Evolutionary conservation across 1,284 basidiomycete genomes (phyloP).

Genomic region (Athelia sp.): DNA sequence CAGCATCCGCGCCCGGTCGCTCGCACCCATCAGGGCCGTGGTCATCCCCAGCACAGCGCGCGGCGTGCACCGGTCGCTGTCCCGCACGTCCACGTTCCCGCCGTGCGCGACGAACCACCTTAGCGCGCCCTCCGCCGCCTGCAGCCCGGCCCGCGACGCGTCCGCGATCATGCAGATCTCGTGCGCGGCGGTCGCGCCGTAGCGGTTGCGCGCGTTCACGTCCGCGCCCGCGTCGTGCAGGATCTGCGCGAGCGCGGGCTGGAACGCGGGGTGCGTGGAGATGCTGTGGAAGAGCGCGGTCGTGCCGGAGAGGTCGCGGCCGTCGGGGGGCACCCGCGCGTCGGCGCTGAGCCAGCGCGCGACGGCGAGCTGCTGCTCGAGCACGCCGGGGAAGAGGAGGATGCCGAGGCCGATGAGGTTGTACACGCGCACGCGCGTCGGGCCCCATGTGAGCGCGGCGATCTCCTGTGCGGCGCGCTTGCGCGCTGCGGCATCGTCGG

Average conservation of each 20-base stretch:
- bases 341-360: slow-evolving; percentile 28
- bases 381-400: slow-evolving; percentile 18
- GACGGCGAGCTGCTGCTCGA: slow-evolving; percentile 21
- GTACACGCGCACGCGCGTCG: slow-evolving; percentile 32
- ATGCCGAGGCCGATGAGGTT: slow-evolving; percentile 28
- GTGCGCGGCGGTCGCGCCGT: slow-evolving; percentile 33
- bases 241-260: slow-evolving; percentile 36
- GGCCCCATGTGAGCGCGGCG: slow-evolving; percentile 30
- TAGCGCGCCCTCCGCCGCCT: slow-evolving; percentile 22
- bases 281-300: slow-evolving; percentile 34
- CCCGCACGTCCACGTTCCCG: slow-evolving; percentile 37
- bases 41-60: slow-evolving; percentile 8
- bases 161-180: slow-evolving; percentile 27
- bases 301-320: slow-evolving; percentile 33
- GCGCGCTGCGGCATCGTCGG: slow-evolving; percentile 9
- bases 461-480: slow-evolving; percentile 23
- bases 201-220: slow-evolving; percentile 34
- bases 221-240: slow-evolving; percentile 35
- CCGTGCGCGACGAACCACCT: slow-evolving; percentile 36
- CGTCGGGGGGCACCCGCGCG: slow-evolving; percentile 32
- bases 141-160: slow-evolving; percentile 11
- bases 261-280: slow-evolving; percentile 34
- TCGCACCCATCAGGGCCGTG: slow-evolving; percentile 6
- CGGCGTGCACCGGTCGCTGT: slow-evolving; percentile 29
- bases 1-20: slow-evolving; percentile 12